Evolutionary conservation across 345 rosid species (phyloP).

Genomic region (Garcia nutans): DNA sequence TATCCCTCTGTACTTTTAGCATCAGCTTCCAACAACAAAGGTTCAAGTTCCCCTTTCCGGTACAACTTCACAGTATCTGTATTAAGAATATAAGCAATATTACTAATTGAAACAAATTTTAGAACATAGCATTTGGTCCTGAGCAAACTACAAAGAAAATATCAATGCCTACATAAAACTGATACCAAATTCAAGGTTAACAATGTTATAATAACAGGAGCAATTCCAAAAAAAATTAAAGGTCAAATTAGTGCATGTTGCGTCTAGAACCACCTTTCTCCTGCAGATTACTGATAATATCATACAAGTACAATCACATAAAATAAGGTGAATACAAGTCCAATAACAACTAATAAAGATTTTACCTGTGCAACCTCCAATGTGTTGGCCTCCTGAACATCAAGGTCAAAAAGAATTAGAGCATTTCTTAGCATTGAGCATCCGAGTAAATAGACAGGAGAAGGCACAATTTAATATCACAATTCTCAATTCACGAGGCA

Average conservation of each 20-base stretch:
- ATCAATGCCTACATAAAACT: not conserved
- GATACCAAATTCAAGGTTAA: not conserved
- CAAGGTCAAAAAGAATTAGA: slow-evolving; percentile 10
- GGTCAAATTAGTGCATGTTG: not conserved
- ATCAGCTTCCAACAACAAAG: slow-evolving; percentile 62
- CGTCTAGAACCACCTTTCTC: not conserved
- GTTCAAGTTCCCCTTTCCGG: slow-evolving; percentile 65
- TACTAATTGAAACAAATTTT: not conserved
- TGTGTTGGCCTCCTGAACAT: slow-evolving; percentile 84
- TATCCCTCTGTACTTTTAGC: slow-evolving; percentile 33
- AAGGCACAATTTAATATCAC: not conserved
- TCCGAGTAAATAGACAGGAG: not conserved
- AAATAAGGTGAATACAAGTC: not conserved
- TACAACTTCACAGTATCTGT: slow-evolving; percentile 80
- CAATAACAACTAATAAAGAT: not conserved
- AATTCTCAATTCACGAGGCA: not conserved
- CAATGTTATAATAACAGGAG: not conserved
- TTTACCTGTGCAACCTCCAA: slow-evolving; percentile 95
- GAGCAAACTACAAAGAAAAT: not conserved
- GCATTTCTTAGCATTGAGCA: slow-evolving; percentile 3
- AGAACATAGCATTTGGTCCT: too few species aligned
- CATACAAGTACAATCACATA: not conserved
- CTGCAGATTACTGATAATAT: not conserved
- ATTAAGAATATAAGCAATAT: slow-evolving; percentile 25
- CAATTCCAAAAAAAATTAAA: not conserved